Conservation (phyloP, 208 protist species). For the Leishmania amazonensis region DNA sequence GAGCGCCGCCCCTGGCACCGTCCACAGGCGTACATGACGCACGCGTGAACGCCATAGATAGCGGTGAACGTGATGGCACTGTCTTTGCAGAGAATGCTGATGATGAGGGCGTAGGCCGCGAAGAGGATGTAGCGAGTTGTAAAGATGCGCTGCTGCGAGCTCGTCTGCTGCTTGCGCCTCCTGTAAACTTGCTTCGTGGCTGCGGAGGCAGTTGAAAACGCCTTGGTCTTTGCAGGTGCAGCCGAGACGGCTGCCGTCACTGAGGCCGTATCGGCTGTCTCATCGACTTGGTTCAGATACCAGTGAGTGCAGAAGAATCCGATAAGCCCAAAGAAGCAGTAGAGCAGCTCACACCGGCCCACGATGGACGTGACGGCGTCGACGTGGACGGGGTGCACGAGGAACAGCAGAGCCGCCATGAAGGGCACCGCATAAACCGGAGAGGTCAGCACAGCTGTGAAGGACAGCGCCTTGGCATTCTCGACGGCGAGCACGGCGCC, state of each 20-base stretch:
- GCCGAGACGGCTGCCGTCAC: not conserved
- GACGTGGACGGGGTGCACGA: constrained; percentile 87
- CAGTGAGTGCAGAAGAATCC: constrained; percentile 45
- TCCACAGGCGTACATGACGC: constrained; percentile 33
- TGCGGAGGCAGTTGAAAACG: not conserved
- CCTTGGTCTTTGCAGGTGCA: not conserved
- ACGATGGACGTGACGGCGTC: constrained; percentile 88
- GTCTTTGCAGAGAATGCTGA: constrained; percentile 68
- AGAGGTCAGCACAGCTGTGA: constrained; percentile 14
- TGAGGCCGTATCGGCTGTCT: not conserved
- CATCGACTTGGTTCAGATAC: constrained; percentile 27
- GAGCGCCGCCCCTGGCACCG: constrained; percentile 13
- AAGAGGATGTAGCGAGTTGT: constrained; percentile 40
- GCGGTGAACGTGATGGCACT: constrained; percentile 76
- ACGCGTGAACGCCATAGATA: constrained; percentile 57
- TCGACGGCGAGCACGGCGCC: not conserved
- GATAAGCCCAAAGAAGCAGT: constrained; percentile 61
- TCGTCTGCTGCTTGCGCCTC: not conserved
- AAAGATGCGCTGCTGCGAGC: constrained; percentile 16
- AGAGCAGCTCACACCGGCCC: constrained; percentile 77
- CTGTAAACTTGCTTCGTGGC: not conserved
- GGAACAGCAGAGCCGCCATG: constrained; percentile 59
- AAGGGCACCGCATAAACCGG: constrained; percentile 32
- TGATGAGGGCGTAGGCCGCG: constrained; percentile 12
- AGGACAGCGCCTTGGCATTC: not conserved